Conservation (phyloP, 768 basidiomycete genomes). For the Polyporus arcularius region DNA sequence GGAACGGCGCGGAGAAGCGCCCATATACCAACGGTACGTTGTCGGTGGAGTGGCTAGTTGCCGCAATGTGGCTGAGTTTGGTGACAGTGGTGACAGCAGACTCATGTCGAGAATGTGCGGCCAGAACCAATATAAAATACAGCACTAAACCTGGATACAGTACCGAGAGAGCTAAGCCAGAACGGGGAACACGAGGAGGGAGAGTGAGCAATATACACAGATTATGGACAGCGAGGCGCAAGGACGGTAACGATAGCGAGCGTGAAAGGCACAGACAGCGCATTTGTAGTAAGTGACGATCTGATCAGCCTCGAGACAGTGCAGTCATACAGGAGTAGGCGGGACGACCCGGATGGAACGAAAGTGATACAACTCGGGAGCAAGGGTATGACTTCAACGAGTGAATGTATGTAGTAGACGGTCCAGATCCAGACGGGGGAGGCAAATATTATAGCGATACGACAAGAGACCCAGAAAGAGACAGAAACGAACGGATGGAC, state of each 20-base stretch:
- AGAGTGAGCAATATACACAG: slow-evolving; percentile 17
- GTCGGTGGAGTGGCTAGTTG: neutral
- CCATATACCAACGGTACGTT: neutral
- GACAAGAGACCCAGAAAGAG: neutral
- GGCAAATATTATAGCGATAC: slow-evolving; percentile 4
- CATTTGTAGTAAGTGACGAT: neutral
- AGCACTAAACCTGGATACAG: slow-evolving; percentile 20
- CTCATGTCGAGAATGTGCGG: neutral
- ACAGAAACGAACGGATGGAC: neutral
- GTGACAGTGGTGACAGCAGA: neutral
- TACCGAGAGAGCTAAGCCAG: slow-evolving; percentile 6
- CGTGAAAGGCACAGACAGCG: slow-evolving; percentile 10
- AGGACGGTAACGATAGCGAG: slow-evolving; percentile 7
- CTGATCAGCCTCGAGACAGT: slow-evolving; percentile 9
- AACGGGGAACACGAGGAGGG: slow-evolving; percentile 1
- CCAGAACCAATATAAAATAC: slow-evolving; percentile 16
- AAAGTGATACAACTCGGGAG: slow-evolving; percentile 21
- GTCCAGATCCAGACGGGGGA: slow-evolving; percentile 1
- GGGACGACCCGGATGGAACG: neutral
- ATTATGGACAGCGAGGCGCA: neutral
- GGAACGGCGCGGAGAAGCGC: neutral
- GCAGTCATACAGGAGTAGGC: slow-evolving; percentile 10
- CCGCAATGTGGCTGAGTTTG: neutral
- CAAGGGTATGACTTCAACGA: slow-evolving; percentile 10
- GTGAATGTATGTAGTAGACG: neutral